Base-by-base conservation (phyloP, 495 filamentous ascomycete species). In the Neurospora sp. region DNA sequence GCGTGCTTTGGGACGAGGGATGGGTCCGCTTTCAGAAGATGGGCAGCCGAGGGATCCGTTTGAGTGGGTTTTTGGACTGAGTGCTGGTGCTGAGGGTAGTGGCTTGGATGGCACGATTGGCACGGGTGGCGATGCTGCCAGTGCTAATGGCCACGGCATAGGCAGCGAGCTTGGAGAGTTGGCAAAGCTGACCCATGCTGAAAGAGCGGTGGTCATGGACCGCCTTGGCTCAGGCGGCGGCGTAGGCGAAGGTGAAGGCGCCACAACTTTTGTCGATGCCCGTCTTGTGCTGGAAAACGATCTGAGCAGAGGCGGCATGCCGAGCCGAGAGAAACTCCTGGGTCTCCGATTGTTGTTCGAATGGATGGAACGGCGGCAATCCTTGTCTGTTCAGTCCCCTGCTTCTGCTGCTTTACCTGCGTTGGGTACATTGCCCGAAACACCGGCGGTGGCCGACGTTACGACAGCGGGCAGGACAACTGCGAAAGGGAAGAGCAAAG, bases 281-380 rank as follows among this genome's bases (percentile, higher is more conserved):
- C 85, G 90, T 69, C 83, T 99, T 9, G 87, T 92, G 28, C 83
- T 98, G 34, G 87, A 91, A 73, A 86, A 86, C 34, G 90, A 87
- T 34, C 79, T 92, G 48, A 84, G 85, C 4, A 89, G 89, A 54
- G 85, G 88, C 54, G 54, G 54, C 11, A 62, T 62, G 24, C 54
- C 54, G 54, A 88, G 82, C 76, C 86, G 89, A 43, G 92, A 96
- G 79, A 84, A 89, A 3, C 77, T 98, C 71, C 87, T 92, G 81
- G 92, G 94, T 71, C 82, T 98, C 31, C 87, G 87, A 72, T 76
- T 95, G 11, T 79, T 99, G 66, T 96, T 97, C 81, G 91, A 91
- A 74, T 97, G 94, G 93, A 87, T 90, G 3, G 92, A 88, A 77
- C 76, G 83, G 78, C 81, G 81, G 43, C 76, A 73, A 37, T 69